Evolutionary conservation across 805 yeast species (phyloP).

Genomic region (Pichia deserticola): DNA sequence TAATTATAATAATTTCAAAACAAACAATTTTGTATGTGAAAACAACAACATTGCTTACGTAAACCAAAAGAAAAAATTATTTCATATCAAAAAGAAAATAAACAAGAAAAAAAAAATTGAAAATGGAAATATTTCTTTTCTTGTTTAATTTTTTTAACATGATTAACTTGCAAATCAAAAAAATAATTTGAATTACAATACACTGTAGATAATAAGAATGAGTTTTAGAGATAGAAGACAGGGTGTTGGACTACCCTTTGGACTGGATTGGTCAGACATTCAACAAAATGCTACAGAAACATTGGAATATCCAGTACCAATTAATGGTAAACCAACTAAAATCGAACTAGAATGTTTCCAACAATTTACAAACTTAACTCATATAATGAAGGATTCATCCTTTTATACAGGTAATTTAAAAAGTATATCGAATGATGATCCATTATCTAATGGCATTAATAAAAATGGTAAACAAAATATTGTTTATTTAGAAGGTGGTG

Average conservation of each 20-base stretch:
- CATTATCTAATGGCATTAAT: too few species aligned
- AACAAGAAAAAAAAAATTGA: too few species aligned
- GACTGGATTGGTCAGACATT: conserved; percentile 61
- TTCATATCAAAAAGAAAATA: too few species aligned
- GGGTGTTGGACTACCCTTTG: conserved; percentile 54
- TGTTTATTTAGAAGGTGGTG: conserved; percentile 32
- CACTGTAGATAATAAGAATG: conserved; percentile 30
- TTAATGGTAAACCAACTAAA: conserved; percentile 49
- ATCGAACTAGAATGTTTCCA: conserved; percentile 46
- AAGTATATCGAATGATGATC: conserved; percentile 9
- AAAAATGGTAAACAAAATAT: neutral
- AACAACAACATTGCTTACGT: too few species aligned
- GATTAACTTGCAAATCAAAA: too few species aligned
- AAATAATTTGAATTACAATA: neutral
- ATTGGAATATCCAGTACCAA: conserved; percentile 46
- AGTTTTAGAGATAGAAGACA: conserved; percentile 46
- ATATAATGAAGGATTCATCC: conserved; percentile 54
- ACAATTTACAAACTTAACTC: conserved; percentile 47
- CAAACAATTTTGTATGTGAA: too few species aligned
- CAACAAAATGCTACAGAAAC: conserved; percentile 30
- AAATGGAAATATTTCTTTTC: too few species aligned
- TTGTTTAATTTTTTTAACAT: too few species aligned
- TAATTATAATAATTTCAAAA: too few species aligned
- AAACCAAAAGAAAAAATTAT: too few species aligned
- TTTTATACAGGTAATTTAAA: conserved; percentile 53